Evolutionary conservation across 225 moss, liverwort and hornwort genomes (phyloP), one percentile per base, ranked within the genome.

Genomic region (Physcomitrellopsis africana): DNA sequence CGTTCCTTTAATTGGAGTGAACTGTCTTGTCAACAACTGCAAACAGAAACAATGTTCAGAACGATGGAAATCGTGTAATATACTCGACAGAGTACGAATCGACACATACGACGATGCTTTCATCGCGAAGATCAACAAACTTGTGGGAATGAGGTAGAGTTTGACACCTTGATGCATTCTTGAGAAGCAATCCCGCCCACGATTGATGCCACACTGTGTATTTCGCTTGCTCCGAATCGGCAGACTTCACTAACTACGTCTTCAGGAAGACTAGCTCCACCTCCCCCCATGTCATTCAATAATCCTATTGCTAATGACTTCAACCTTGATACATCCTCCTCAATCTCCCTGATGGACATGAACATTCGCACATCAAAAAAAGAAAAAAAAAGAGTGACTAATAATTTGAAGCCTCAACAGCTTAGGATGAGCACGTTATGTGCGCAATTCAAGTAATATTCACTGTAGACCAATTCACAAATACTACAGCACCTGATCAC

Each of bases 171-270:
- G 70, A 95, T 99, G 59, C 85, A 86, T 84, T 99, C 95, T 81
- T 99, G 94, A 45, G 99, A 91, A 65, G 99, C 95, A 81, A 99
- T 89, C 24, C 99, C 99, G 19, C 99, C 99, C 51, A 95, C 81
- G 48, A 99, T 90, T 42, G 99, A 93, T 65, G 90, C 93, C 11
- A 99, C 93, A 83, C 91, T 92, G 53, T 93, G 99, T 54, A 99
- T 88, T 82, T 99, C 99, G n/a, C 90, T 70, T 47, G 93, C 93
- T 79, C 99, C 99, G 88, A 86, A 95, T 81, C 99, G 89, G 73
- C 95, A 99, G 48, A 99, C 81, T 80, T 99, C 99, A 79, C 72
- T 74, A 41, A 99, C 73, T 12, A 95, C 78, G 75, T 95, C 95
- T 69, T 93, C 95, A 65, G 89, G 86, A 77, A 99, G 85, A 67